Percentiles rank a stretch among this genome's conserved stretches.
These are phyloP conservation scores for Cryptococcus floricola DNA, from an alignment of 1,284 basidiomycete genomes.

Conservation along the genomic window DNA sequence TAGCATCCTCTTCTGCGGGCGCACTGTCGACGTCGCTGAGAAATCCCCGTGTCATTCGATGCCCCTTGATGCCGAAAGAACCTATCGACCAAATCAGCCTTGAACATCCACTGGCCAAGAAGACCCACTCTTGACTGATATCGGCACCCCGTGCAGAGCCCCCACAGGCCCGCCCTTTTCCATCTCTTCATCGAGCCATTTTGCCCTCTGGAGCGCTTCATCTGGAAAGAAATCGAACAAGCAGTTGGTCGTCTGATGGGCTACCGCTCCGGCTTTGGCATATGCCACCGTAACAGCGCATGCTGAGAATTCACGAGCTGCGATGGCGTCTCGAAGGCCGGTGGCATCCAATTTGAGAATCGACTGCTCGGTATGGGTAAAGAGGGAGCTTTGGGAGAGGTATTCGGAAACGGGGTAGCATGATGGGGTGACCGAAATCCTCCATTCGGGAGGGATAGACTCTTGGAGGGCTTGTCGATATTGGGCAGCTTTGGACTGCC, in stretches of 20 bases:
- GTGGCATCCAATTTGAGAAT: conserved; percentile 40
- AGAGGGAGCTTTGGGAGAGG: neutral
- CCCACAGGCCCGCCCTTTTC: conserved; percentile 55
- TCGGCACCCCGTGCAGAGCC: conserved; percentile 61
- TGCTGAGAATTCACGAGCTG: conserved; percentile 7
- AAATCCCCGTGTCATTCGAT: conserved; percentile 19
- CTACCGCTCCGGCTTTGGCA: conserved; percentile 28
- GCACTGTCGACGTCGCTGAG: neutral
- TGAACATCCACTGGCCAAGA: conserved; percentile 53
- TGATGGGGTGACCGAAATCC: no score
- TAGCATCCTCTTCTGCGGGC: conserved; percentile 1
- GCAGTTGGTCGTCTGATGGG: conserved; percentile 57
- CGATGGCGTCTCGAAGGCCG: conserved; percentile 34
- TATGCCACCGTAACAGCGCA: conserved; percentile 27
- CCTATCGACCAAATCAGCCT: conserved; percentile 16
- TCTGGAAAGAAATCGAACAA: conserved; percentile 66
- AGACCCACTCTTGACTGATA: conserved; percentile 64
- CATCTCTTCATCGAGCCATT: conserved; percentile 58
- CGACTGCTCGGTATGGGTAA: conserved; percentile 22
- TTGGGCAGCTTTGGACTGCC: no score
- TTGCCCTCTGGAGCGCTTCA: conserved; percentile 58
- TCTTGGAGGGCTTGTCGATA: no score
- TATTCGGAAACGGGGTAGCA: no score
- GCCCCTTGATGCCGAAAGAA: conserved; percentile 18
- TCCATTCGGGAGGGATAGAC: no score